Percentiles rank a stretch among this genome's conserved stretches.
These are phyloP conservation scores for Ceratocystis papillata DNA, from an alignment of 2,329 filamentous ascomycete genomes.

Conservation along the genomic window DNA sequence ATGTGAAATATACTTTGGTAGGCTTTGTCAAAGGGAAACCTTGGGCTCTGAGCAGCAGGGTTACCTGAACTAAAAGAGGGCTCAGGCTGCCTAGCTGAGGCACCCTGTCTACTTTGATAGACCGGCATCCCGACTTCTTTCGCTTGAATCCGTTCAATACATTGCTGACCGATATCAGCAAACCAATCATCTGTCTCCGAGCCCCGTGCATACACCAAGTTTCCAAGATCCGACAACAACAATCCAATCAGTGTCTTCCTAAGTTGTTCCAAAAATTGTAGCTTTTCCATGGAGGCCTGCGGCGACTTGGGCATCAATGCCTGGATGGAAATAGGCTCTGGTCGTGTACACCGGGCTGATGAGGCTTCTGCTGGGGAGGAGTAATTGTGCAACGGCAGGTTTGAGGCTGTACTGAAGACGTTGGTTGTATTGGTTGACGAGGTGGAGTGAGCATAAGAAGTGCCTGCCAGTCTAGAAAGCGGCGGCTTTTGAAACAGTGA, in stretches of 20 bases:
- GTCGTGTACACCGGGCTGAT: slow-evolving; percentile 49
- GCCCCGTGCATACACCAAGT: slow-evolving; percentile 71
- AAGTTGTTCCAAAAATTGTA: slow-evolving; percentile 64
- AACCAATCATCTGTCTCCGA: slow-evolving; percentile 94
- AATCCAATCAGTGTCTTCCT: slow-evolving; percentile 73
- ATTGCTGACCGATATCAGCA: slow-evolving; percentile 53
- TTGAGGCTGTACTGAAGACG: slow-evolving; percentile 41
- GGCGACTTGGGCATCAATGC: slow-evolving; percentile 52
- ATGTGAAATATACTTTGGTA: slow-evolving; percentile 71
- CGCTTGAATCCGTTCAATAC: slow-evolving; percentile 51
- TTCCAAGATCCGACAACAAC: slow-evolving; percentile 79
- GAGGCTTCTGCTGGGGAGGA: slow-evolving; percentile 35
- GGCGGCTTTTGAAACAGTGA: slow-evolving; percentile 67
- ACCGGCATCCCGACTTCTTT: neutral
- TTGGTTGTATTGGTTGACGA: slow-evolving; percentile 49
- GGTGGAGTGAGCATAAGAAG: slow-evolving; percentile 50
- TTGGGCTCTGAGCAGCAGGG: slow-evolving; percentile 31
- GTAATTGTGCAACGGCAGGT: slow-evolving; percentile 36
- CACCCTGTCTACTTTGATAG: neutral
- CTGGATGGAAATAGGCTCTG: slow-evolving; percentile 56
- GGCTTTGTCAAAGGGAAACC: slow-evolving; percentile 71
- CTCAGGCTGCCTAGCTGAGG: neutral
- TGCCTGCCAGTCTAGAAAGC: slow-evolving; percentile 47
- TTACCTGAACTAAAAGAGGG: neutral
- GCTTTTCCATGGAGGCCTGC: slow-evolving; percentile 53